A percentile compares a stretch with the other conserved stretches of the same genome.
These are phyloP conservation scores for Gastrodia elata DNA, from an alignment of 106 monocot genomes.

Conservation along the genomic window DNA sequence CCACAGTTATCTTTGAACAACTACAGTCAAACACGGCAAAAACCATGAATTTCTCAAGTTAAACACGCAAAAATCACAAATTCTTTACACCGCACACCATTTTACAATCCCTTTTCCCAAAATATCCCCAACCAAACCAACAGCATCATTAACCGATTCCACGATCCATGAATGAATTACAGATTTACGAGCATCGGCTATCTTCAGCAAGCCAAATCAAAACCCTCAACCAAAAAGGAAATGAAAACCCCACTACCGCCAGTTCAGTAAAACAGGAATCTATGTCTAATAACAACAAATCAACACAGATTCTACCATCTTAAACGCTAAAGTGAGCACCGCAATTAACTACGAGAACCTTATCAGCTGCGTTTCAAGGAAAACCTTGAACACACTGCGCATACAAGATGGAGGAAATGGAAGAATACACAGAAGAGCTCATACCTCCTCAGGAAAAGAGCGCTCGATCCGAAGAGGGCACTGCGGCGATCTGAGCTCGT, in stretches of 20 bases:
- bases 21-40: neutral
- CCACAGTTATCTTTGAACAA: neutral
- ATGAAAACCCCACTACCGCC: neutral
- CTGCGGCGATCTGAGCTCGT: neutral
- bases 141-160: neutral
- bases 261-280: neutral
- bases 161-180: neutral
- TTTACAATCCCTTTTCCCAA: neutral
- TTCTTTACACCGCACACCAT: neutral
- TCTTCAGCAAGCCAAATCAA: neutral
- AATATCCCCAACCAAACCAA: neutral
- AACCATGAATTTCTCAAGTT: neutral
- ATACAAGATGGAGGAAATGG: neutral
- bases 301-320: neutral
- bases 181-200: neutral
- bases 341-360: neutral
- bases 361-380: neutral
- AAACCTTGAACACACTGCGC: neutral
- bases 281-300: neutral
- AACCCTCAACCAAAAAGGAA: neutral
- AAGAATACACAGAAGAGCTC: neutral
- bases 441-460: constrained; percentile 4
- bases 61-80: neutral
- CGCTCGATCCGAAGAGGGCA: constrained; percentile 8
- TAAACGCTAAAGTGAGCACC: neutral